A percentile compares a stretch with the other conserved stretches of the same genome.
These are phyloP conservation scores for Lachancea kluyveri DNA, from an alignment of 805 yeast genomes.

Conservation along the genomic window DNA sequence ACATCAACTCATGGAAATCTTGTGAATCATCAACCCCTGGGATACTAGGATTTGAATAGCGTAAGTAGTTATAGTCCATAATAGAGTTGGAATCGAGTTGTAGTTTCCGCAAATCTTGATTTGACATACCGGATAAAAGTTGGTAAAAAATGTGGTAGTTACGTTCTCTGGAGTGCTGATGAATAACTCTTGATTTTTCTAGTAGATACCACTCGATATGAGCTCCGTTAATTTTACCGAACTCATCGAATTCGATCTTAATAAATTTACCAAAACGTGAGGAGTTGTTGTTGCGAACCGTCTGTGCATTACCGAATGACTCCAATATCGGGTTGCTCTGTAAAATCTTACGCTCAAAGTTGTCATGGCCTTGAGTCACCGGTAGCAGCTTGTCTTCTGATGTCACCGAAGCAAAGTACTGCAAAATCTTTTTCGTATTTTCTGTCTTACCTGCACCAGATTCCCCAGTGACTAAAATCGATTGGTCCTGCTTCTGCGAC, in stretches of 20 bases:
- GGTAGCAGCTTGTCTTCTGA: constrained; percentile 24
- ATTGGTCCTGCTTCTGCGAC: constrained; percentile 67
- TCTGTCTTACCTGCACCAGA: constrained; percentile 99
- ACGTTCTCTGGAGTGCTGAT: constrained; percentile 70
- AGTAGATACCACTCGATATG: constrained; percentile 89
- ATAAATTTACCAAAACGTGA: constrained; percentile 96
- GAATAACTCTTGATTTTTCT: constrained; percentile 88
- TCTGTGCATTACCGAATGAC: constrained; percentile 95
- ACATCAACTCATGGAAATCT: constrained; percentile 56
- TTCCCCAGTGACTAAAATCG: constrained; percentile 96
- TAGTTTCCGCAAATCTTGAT: constrained; percentile 40
- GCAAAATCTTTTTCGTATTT: constrained; percentile 90
- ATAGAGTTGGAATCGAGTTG: constrained; percentile 33
- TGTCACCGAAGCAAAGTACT: constrained; percentile 78
- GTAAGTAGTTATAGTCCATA: constrained; percentile 41
- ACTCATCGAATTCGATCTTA: constrained; percentile 64
- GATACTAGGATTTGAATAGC: constrained; percentile 47
- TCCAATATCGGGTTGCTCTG: constrained; percentile 95
- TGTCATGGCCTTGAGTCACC: constrained; percentile 22
- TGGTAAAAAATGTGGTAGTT: constrained; percentile 94
- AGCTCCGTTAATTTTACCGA: constrained; percentile 76
- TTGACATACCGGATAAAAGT: constrained; percentile 59
- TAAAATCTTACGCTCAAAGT: constrained; percentile 77
- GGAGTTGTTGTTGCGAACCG: constrained; percentile 88
- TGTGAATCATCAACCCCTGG: constrained; percentile 69